A percentile compares a stretch with the other conserved stretches of the same genome.
phyloP scores from a whole-genome alignment of 176 grass and related monocot genomes.

The Sorghum bicolor region DNA sequence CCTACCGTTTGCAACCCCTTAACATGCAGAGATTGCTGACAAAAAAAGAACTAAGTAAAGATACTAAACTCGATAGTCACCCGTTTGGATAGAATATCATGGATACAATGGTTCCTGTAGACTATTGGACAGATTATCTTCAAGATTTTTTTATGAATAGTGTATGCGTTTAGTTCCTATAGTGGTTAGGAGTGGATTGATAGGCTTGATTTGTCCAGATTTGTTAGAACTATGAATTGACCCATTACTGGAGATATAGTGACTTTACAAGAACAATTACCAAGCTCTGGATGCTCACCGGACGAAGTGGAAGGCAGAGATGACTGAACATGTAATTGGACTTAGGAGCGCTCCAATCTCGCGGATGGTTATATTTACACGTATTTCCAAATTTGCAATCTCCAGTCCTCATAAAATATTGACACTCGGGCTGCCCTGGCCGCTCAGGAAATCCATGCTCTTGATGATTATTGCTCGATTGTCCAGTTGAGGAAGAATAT shows the following conservation, averaged over 20 bases:
- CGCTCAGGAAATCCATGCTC: constrained; percentile 67
- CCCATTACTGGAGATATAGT: neutral
- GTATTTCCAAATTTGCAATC: constrained; percentile 77
- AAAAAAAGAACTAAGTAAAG: neutral
- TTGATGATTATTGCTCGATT: constrained; percentile 56
- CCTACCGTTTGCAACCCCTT: neutral
- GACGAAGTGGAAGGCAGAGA: constrained; percentile 71
- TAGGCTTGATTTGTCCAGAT: constrained; percentile 5
- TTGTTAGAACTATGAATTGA: neutral
- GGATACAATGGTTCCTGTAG: neutral
- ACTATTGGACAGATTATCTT: neutral
- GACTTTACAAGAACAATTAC: constrained; percentile 4
- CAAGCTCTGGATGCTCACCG: constrained; percentile 43
- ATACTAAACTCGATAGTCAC: neutral
- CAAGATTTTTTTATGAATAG: neutral
- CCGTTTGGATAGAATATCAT: neutral
- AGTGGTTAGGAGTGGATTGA: neutral
- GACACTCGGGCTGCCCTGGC: constrained; percentile 76
- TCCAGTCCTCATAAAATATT: constrained; percentile 75
- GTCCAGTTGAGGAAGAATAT: constrained; percentile 45
- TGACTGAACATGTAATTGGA: constrained; percentile 49
- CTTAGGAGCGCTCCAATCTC: constrained; percentile 55
- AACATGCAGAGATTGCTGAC: neutral
- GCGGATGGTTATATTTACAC: constrained; percentile 84
- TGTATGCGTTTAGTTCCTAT: neutral